phyloP scores from a whole-genome alignment of 2,329 filamentous ascomycete species.

The Diaporthe sp. region DNA sequence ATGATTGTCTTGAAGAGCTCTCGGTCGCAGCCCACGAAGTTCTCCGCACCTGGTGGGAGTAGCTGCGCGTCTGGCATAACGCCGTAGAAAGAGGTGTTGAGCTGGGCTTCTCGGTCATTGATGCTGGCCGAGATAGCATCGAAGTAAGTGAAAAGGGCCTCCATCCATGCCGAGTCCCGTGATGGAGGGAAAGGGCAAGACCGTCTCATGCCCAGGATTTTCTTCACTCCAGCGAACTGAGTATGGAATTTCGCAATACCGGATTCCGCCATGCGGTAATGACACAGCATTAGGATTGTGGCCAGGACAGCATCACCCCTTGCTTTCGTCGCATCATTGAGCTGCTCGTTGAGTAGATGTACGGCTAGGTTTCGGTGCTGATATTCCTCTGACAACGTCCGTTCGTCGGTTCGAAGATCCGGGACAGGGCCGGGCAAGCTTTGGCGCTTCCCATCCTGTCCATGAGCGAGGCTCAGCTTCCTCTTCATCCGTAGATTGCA shows the following conservation, averaged over 20 bases:
- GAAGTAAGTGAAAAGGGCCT: slow-evolving; percentile 93
- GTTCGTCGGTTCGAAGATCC: slow-evolving; percentile 68
- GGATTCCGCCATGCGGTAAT: slow-evolving; percentile 94
- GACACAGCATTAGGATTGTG: slow-evolving; percentile 87
- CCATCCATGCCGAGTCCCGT: slow-evolving; percentile 88
- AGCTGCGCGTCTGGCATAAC: slow-evolving; percentile 61
- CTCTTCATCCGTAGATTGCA: slow-evolving; percentile 92
- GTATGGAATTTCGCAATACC: slow-evolving; percentile 94
- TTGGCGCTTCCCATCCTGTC: slow-evolving; percentile 66
- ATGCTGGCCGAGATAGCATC: slow-evolving; percentile 93
- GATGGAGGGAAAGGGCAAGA: slow-evolving; percentile 62
- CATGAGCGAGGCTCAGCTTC: slow-evolving; percentile 67
- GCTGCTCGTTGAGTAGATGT: slow-evolving; percentile 83
- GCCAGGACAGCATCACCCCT: slow-evolving; percentile 89
- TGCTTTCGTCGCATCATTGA: slow-evolving; percentile 80
- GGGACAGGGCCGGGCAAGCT: slow-evolving; percentile 54
- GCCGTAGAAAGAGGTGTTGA: slow-evolving; percentile 76
- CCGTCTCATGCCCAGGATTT: slow-evolving; percentile 83
- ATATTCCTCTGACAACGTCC: slow-evolving; percentile 81
- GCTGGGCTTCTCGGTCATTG: slow-evolving; percentile 90
- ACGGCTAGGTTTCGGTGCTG: slow-evolving; percentile 87
- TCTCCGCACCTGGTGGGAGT: slow-evolving; percentile 77
- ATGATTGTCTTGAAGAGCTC: slow-evolving; percentile 88
- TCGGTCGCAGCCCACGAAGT: slow-evolving; percentile 88
- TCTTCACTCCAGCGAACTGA: slow-evolving; percentile 93